Conservation (phyloP, 2,329 filamentous ascomycete genomes). For the Colletotrichum phormii region DNA sequence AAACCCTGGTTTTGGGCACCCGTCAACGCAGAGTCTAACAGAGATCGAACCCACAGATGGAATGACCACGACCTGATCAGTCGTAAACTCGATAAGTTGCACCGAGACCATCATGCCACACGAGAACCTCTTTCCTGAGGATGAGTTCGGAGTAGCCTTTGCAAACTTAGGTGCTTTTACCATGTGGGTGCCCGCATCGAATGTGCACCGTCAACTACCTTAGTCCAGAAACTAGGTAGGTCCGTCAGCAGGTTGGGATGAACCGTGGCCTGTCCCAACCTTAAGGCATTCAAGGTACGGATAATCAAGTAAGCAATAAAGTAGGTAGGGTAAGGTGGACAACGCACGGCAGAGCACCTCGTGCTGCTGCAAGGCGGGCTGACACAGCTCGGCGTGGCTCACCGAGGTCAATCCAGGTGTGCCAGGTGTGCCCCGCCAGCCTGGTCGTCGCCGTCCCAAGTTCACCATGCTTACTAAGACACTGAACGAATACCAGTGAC, state of each 20-base stretch:
- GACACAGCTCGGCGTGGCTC: constrained; percentile 5
- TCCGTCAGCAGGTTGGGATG: constrained; percentile 24
- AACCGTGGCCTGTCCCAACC: constrained; percentile 25
- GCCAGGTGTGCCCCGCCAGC: neutral
- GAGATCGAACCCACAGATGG: constrained; percentile 9
- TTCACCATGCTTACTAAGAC: constrained; percentile 1
- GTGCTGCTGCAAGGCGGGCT: neutral
- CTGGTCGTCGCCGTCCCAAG: constrained; percentile 13
- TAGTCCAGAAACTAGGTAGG: constrained; percentile 8
- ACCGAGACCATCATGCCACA: constrained; percentile 5
- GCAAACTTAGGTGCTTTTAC: neutral
- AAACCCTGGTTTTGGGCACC: constrained; percentile 9
- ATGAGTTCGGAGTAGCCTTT: neutral
- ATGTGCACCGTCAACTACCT: neutral
- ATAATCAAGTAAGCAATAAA: neutral
- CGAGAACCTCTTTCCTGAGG: neutral
- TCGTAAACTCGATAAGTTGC: neutral
- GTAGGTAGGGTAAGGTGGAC: neutral
- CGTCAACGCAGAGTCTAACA: neutral
- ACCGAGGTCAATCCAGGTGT: neutral
- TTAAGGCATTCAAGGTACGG: neutral
- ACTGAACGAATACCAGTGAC: neutral
- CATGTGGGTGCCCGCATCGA: neutral
- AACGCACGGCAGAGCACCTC: neutral
- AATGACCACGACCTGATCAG: neutral